A percentile compares a stretch with the other conserved stretches of the same genome.
phyloP scores from a whole-genome alignment of 495 filamentous ascomycete genomes.

The Trichocladium uniseriatum region DNA sequence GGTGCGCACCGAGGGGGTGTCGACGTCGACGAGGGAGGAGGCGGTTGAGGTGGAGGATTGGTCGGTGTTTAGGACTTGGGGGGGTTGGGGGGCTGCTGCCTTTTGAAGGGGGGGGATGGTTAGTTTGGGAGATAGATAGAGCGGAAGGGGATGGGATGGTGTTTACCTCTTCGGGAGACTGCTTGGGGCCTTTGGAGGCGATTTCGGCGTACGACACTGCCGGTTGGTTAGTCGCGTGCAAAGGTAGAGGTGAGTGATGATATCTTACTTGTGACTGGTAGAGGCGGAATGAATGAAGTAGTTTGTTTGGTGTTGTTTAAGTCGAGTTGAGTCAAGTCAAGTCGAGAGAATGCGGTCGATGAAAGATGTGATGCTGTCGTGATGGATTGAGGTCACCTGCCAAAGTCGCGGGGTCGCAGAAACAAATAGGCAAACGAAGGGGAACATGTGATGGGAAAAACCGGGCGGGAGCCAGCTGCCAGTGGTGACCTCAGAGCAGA shows the following conservation, averaged over 20 bases:
- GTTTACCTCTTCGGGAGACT: constrained; percentile 62
- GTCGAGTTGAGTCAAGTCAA: not conserved
- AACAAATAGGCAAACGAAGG: constrained; percentile 5
- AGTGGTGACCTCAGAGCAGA: constrained; percentile 11
- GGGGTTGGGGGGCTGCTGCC: constrained; percentile 56
- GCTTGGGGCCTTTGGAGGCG: constrained; percentile 63
- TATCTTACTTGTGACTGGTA: constrained; percentile 8
- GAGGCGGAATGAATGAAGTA: not conserved
- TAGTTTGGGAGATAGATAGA: not conserved
- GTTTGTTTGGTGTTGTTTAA: not conserved
- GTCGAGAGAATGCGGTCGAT: not conserved
- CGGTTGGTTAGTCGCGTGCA: not conserved
- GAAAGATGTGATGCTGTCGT: not conserved
- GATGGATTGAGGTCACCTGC: constrained; percentile 2
- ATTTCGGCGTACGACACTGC: constrained; percentile 71
- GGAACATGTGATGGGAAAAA: constrained; percentile 20
- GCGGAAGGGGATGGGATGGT: not conserved
- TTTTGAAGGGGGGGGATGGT: constrained; percentile 15
- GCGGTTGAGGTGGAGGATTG: constrained; percentile 45
- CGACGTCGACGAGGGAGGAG: constrained; percentile 65
- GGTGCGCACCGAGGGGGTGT: constrained; percentile 58
- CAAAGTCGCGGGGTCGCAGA: not conserved
- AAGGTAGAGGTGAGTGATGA: no score
- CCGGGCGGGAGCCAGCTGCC: constrained; percentile 6
- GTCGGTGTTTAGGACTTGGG: constrained; percentile 40